Conservation (phyloP, 2,329 filamentous ascomycete genomes). For the Endocalyx cinctus region DNA sequence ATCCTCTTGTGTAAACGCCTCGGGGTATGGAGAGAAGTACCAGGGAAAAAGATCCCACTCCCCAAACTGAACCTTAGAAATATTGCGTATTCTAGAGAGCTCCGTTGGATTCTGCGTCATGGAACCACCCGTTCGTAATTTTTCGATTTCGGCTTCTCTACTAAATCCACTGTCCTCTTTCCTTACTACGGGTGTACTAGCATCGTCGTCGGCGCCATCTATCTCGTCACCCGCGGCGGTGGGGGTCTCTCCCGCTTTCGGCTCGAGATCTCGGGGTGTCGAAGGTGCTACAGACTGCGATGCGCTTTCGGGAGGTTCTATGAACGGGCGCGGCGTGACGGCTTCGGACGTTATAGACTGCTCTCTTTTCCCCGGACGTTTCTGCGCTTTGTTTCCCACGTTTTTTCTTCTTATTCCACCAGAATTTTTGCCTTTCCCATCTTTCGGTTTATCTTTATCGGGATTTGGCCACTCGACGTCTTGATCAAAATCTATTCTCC, state of each 20-base stretch:
- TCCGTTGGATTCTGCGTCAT: constrained; percentile 99
- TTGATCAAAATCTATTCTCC: constrained; percentile 77
- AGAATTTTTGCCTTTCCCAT: constrained; percentile 67
- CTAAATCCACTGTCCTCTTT: constrained; percentile 57
- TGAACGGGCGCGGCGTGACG: constrained; percentile 50
- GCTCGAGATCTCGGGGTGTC: constrained; percentile 39
- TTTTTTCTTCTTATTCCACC: constrained; percentile 53
- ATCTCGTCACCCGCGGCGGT: constrained; percentile 43
- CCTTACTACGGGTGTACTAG: constrained; percentile 31
- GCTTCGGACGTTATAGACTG: constrained; percentile 50
- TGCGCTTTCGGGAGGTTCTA: constrained; percentile 47
- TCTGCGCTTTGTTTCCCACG: constrained; percentile 54
- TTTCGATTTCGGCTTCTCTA: constrained; percentile 91
- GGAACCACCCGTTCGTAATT: constrained; percentile 86
- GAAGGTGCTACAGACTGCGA: constrained; percentile 39
- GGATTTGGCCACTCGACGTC: constrained; percentile 96
- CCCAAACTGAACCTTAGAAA: constrained; percentile 92
- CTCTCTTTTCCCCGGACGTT: constrained; percentile 50
- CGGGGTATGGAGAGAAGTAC: constrained; percentile 98
- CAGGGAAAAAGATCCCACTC: constrained; percentile 89
- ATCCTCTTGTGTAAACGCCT: constrained; percentile 81
- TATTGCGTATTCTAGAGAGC: constrained; percentile 90
- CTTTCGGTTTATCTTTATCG: constrained; percentile 77
- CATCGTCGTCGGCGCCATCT: constrained; percentile 50
- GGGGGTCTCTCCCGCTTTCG: constrained; percentile 42